Base-by-base conservation (phyloP, 2,329 filamentous ascomycete species). In the Beauveria sp. region DNA sequence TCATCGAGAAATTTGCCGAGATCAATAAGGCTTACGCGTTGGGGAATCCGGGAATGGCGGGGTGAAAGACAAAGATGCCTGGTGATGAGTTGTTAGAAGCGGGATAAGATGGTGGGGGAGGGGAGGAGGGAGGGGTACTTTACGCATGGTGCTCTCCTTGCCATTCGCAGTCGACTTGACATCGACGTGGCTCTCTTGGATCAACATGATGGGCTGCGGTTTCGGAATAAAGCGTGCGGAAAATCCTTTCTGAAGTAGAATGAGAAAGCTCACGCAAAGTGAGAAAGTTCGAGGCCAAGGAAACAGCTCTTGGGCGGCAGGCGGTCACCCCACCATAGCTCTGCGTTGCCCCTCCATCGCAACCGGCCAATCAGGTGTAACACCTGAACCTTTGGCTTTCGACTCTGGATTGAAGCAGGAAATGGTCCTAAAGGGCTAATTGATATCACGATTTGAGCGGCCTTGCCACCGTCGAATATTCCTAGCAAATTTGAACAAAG, bases 51-150 rank as follows among this genome's bases (percentile, higher is more conserved):
- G 91, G 84, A 66, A 97, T 88, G 16, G 84, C 85, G 8, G 92
- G 92, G 71, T 96, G 91, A 75, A 92, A 96, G 71, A 96, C 71
- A 75, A 92, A 96, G 70, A 96, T 89, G 66, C 92, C 91, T 96
- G 28, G 71, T 34, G 62, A 52, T 37, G 63, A 51, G 22, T n/a
- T 30, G 37, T 59, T 37, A 46, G 26, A 34, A 6, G 18, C 46
- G n/a, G 59, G 34, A 2, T 14, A 6, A 9, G 43, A 4, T 24
- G 20, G 24, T 30, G 54, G 22, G 52, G 41, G 30, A 34, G 28
- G 71, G 65, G 34, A 26, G 41, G 24, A 3, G n/a, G 20, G 24
- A 26, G 54, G 20, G 54, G 41, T 26, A 34, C 22, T 71, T 66
- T 70, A 83, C 82, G 78, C 82, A 84, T 84, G 30, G 78, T 71